Percentiles rank a stretch among this genome's conserved stretches.
Evolutionary conservation across 2,329 filamentous ascomycete species (phyloP).

Genomic region (Beauveria sp.): DNA sequence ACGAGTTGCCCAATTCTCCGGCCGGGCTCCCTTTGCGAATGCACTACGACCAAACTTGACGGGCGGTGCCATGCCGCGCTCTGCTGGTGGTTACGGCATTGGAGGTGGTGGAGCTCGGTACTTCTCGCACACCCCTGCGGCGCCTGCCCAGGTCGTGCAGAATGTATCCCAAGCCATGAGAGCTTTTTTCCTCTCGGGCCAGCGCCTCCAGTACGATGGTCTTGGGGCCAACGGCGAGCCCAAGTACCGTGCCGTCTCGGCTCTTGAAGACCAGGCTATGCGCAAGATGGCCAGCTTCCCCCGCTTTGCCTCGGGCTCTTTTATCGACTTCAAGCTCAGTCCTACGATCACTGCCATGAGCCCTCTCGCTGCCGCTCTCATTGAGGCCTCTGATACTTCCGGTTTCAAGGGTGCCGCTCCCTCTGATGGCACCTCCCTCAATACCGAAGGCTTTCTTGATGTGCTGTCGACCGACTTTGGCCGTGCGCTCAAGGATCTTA

Average conservation of each 20-base stretch:
- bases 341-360: constrained; percentile 86
- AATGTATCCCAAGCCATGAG: constrained; percentile 92
- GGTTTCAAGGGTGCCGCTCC: constrained; percentile 32
- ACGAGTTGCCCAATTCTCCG: constrained; percentile 54
- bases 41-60: constrained; percentile 88
- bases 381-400: constrained; percentile 36
- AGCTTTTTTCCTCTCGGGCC: constrained; percentile 84
- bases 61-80: constrained; percentile 74
- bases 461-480: constrained; percentile 83
- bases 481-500: constrained; percentile 75
- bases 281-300: constrained; percentile 56
- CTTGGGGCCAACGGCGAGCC: constrained; percentile 65
- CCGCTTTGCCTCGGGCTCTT: constrained; percentile 61
- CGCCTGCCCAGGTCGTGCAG: constrained; percentile 82
- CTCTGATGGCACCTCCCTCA: constrained; percentile 53
- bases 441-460: constrained; percentile 77
- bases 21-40: constrained; percentile 77
- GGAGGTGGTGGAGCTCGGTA: constrained; percentile 71
- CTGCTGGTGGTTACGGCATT: constrained; percentile 79
- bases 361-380: constrained; percentile 53
- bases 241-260: constrained; percentile 69
- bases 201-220: constrained; percentile 83
- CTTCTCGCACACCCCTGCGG: constrained; percentile 81
- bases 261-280: constrained; percentile 64
- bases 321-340: constrained; percentile 79